Conservation (phyloP, 78 protist genomes). For the Dictyostelium brefeldianum region DNA sequence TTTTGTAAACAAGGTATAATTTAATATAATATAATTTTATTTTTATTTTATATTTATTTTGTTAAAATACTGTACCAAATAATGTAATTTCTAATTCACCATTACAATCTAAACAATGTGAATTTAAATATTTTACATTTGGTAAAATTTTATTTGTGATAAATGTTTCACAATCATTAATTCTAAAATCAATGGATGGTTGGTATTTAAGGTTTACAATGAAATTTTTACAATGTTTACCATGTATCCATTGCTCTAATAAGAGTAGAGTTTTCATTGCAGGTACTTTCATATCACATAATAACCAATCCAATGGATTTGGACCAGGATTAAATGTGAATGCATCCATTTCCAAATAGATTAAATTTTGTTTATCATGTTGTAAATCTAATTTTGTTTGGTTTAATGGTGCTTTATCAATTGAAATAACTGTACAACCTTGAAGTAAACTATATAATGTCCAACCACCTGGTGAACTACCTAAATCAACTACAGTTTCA, state of each 20-base stretch:
- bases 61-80: slow-evolving; percentile 46
- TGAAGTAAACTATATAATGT: slow-evolving; percentile 12
- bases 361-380: not conserved
- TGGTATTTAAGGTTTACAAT: slow-evolving; percentile 20
- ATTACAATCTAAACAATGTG: slow-evolving; percentile 13
- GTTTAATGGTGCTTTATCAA: slow-evolving; percentile 30
- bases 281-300: slow-evolving; percentile 59
- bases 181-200: not conserved
- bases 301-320: slow-evolving; percentile 27
- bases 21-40: too few species aligned
- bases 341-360: not conserved
- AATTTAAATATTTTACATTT: not conserved
- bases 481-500: slow-evolving; percentile 21
- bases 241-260: not conserved
- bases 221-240: slow-evolving; percentile 5
- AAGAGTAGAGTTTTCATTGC: slow-evolving; percentile 12
- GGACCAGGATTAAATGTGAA: not conserved
- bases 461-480: slow-evolving; percentile 64
- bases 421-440: slow-evolving; percentile 33
- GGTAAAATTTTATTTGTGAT: not conserved
- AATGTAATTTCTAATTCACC: slow-evolving; percentile 34
- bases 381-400: not conserved
- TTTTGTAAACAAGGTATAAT: too few species aligned
- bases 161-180: not conserved
- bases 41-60: too few species aligned